These are phyloP conservation scores for Plectosphaerella plurivora DNA, from an alignment of 2,329 filamentous ascomycete genomes.

Conservation along the genomic window DNA sequence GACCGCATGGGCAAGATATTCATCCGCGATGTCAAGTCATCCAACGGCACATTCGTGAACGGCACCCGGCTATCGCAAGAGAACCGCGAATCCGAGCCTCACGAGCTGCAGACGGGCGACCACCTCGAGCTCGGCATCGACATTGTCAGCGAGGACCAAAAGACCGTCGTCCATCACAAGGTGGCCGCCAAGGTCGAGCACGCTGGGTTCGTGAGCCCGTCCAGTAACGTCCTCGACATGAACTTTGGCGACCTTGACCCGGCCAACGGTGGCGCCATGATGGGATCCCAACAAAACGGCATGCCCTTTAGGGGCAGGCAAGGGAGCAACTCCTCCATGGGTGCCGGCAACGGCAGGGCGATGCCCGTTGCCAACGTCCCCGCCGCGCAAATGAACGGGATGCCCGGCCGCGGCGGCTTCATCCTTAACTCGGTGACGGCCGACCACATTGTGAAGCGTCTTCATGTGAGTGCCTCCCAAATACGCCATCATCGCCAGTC, in stretches of 20 bases:
- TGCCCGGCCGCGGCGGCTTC: constrained; percentile 74
- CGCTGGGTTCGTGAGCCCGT: constrained; percentile 74
- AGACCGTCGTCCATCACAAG: constrained; percentile 97
- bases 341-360: constrained; percentile 55
- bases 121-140: constrained; percentile 94
- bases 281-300: constrained; percentile 58
- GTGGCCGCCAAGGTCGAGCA: constrained; percentile 96
- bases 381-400: constrained; percentile 46
- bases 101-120: constrained; percentile 87
- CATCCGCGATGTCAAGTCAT: constrained; percentile 97
- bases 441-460: constrained; percentile 86
- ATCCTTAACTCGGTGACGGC: constrained; percentile 88
- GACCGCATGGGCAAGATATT: constrained; percentile 79
- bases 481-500: not conserved
- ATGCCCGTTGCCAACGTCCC: constrained; percentile 46
- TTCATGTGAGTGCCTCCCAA: constrained; percentile 58
- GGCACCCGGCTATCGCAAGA: constrained; percentile 84
- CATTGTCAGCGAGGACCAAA: constrained; percentile 97
- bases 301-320: constrained; percentile 68
- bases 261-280: constrained; percentile 68
- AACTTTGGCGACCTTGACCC: constrained; percentile 91
- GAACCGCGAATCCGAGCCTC: constrained; percentile 92
- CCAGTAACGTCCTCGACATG: constrained; percentile 77
- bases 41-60: constrained; percentile 98
- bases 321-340: constrained; percentile 60